Evolutionary conservation across 345 rosid genomes (phyloP).

Genomic region (Salix brachista): DNA sequence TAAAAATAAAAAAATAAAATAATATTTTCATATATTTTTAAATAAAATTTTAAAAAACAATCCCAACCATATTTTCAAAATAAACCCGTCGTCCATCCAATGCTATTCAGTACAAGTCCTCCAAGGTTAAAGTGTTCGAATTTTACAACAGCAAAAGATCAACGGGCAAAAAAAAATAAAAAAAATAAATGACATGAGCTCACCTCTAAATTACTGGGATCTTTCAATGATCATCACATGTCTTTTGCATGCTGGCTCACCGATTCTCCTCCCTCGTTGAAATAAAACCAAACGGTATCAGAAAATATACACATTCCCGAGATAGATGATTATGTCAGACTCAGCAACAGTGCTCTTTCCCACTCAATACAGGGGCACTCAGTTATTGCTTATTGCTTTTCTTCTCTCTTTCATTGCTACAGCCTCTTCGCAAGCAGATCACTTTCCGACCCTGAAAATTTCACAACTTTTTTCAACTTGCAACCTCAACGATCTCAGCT

Average conservation of each 20-base stretch:
- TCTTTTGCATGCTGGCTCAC: slow-evolving; percentile 10
- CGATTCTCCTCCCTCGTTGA: slow-evolving; percentile 2
- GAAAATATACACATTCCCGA: slow-evolving; percentile 17
- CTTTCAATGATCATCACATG: neutral
- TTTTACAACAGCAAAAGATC: neutral
- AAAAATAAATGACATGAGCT: neutral
- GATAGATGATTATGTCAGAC: neutral
- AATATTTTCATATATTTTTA: too few species aligned
- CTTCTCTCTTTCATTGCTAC: slow-evolving; percentile 5
- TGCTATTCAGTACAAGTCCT: neutral
- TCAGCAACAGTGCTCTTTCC: neutral
- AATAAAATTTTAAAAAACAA: too few species aligned
- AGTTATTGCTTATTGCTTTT: neutral
- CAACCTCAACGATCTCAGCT: slow-evolving; percentile 59
- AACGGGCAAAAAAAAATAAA: neutral
- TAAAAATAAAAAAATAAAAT: too few species aligned
- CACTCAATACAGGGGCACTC: neutral
- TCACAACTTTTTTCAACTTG: slow-evolving; percentile 39
- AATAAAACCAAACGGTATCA: slow-evolving; percentile 9
- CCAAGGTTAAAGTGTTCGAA: slow-evolving; percentile 9
- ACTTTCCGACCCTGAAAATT: slow-evolving; percentile 2
- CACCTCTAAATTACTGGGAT: neutral
- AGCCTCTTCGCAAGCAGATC: neutral
- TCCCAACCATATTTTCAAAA: too few species aligned
- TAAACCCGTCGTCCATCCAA: too few species aligned